Evolutionary conservation across 345 rosid genomes (phyloP).

Genomic region (Gossypium sturtianum): DNA sequence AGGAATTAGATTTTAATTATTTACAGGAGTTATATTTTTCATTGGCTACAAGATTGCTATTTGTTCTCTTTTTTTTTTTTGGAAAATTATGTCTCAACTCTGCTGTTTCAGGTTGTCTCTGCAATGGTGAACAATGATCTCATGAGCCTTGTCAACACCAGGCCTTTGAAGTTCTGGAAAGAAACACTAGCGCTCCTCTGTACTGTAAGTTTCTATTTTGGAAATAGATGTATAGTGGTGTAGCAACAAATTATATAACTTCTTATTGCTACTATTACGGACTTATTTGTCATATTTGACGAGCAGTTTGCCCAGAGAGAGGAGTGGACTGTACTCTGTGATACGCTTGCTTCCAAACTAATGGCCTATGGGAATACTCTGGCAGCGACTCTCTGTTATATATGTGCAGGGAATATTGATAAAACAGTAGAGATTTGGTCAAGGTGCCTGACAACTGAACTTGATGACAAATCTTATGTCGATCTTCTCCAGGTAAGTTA

Average conservation of each 20-base stretch:
- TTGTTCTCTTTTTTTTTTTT: background rate
- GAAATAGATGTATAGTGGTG: background rate
- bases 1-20: background rate
- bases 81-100: background rate
- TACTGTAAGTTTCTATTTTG: conserved; percentile 51
- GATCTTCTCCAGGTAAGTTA: conserved; percentile 86
- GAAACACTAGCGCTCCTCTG: conserved; percentile 95
- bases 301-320: conserved; percentile 89
- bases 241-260: conserved; percentile 1
- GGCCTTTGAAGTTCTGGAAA: conserved; percentile 92
- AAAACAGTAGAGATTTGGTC: conserved; percentile 99
- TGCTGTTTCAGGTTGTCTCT: conserved; percentile 65
- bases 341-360: conserved; percentile 76
- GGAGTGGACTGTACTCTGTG: conserved; percentile 81
- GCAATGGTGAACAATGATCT: conserved; percentile 98
- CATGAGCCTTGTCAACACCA: conserved; percentile 60
- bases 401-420: conserved; percentile 95
- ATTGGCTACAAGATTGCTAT: background rate
- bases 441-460: conserved; percentile 56
- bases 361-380: conserved; percentile 72
- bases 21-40: background rate
- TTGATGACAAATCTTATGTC: conserved; percentile 70
- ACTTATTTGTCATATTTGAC: conserved; percentile 21
- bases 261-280: background rate
- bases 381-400: conserved; percentile 94